phyloP scores from a whole-genome alignment of 2,329 filamentous ascomycete genomes.

The Xylariaceae sp. region DNA sequence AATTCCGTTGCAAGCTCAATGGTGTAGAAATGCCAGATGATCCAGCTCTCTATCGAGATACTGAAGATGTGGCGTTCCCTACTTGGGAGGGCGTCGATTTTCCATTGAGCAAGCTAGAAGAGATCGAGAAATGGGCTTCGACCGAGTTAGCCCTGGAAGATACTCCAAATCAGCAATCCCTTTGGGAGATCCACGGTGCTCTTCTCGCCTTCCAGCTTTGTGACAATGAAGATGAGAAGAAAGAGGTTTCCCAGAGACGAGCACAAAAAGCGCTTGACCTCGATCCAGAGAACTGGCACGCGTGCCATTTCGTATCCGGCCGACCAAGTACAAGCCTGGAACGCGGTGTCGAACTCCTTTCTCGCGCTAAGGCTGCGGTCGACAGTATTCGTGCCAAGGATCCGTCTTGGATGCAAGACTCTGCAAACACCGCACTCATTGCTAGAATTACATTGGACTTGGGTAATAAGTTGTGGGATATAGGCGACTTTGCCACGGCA shows the following conservation, averaged over 20 bases:
- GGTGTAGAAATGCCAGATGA: slow-evolving; percentile 24
- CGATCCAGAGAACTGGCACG: slow-evolving; percentile 31
- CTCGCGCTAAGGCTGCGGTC: slow-evolving; percentile 24
- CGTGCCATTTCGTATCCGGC: slow-evolving; percentile 30
- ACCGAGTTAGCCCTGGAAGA: slow-evolving; percentile 18
- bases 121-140: slow-evolving; percentile 28
- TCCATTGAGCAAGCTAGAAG: slow-evolving; percentile 17
- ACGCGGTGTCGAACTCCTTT: slow-evolving; percentile 26
- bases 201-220: slow-evolving; percentile 30
- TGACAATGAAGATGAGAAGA: slow-evolving; percentile 16
- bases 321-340: slow-evolving; percentile 23
- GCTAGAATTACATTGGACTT: slow-evolving; percentile 31
- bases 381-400: slow-evolving; percentile 20
- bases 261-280: slow-evolving; percentile 27
- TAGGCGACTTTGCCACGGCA: slow-evolving; percentile 23
- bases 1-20: slow-evolving; percentile 19
- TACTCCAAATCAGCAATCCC: slow-evolving; percentile 21
- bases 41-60: slow-evolving; percentile 15
- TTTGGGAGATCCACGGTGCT: slow-evolving; percentile 32
- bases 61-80: slow-evolving; percentile 3
- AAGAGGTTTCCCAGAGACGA: slow-evolving; percentile 24
- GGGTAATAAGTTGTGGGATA: slow-evolving; percentile 29
- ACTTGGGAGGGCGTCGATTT: slow-evolving; percentile 24
- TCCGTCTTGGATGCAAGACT: slow-evolving; percentile 19
- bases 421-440: slow-evolving; percentile 26